phyloP scores from a whole-genome alignment of 352 stramenopile genomes.

The Aphanomyces cochlioides region DNA sequence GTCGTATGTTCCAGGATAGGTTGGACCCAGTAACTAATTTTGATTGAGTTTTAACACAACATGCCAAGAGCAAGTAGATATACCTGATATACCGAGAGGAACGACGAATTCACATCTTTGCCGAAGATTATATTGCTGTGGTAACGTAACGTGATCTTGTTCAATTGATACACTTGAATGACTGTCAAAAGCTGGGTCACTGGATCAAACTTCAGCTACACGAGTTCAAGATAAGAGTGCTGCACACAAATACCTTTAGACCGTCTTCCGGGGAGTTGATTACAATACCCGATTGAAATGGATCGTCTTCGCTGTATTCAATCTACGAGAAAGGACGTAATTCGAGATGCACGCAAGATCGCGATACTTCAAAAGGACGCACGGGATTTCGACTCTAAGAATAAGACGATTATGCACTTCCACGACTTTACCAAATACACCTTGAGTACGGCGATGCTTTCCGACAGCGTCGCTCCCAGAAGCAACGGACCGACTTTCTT shows the following conservation, averaged over 20 bases:
- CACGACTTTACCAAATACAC: conserved; percentile 30
- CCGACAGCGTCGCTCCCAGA: conserved; percentile 64
- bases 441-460: conserved; percentile 75
- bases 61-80: conserved; percentile 3
- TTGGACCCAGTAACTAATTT: conserved; percentile 71
- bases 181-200: conserved; percentile 60
- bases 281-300: conserved; percentile 56
- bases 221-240: too few relatives aligned
- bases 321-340: conserved; percentile 40
- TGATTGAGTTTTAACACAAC: background rate
- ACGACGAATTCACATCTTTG: conserved; percentile 68
- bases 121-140: conserved; percentile 81
- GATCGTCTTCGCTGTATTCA: conserved; percentile 59
- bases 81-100: conserved; percentile 88
- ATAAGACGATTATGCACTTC: background rate
- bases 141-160: conserved; percentile 72
- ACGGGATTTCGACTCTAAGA: conserved; percentile 12
- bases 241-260: conserved; percentile 41
- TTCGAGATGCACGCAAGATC: background rate
- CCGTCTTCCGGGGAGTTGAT: conserved; percentile 72
- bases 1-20: conserved; percentile 78
- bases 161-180: conserved; percentile 80
- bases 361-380: conserved; percentile 21
- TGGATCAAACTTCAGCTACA: conserved; percentile 62
- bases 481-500: conserved; percentile 71